Evolutionary conservation across 2,329 filamentous ascomycete species (phyloP).

Genomic region (Botryotinia calthae): DNA sequence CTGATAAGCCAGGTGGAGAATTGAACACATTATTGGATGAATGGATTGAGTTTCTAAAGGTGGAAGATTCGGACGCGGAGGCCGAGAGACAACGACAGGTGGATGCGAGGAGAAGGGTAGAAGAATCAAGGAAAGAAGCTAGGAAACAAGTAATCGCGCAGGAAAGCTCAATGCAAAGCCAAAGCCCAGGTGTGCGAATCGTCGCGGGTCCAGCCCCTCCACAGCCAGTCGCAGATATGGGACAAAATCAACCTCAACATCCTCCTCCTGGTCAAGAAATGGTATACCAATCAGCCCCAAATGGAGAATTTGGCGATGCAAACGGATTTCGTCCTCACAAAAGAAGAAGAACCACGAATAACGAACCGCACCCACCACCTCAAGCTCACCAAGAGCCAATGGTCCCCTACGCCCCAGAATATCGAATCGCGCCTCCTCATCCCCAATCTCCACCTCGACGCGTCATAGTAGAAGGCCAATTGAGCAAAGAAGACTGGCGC

Average conservation of each 20-base stretch:
- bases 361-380: constrained; percentile 31
- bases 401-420: constrained; percentile 17
- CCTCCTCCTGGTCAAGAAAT: constrained; percentile 24
- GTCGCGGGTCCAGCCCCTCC: constrained; percentile 24
- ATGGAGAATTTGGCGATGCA: constrained; percentile 23
- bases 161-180: constrained; percentile 28
- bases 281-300: constrained; percentile 26
- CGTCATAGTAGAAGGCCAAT: constrained; percentile 36
- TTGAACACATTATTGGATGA: constrained; percentile 36
- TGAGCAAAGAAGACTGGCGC: constrained; percentile 39
- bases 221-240: constrained; percentile 25
- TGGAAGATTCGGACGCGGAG: constrained; percentile 38
- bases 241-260: constrained; percentile 23
- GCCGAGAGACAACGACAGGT: constrained; percentile 39
- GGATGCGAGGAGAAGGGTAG: constrained; percentile 36
- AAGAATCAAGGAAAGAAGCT: constrained; percentile 37
- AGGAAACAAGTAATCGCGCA: constrained; percentile 36
- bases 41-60: constrained; percentile 39
- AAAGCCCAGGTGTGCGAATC: constrained; percentile 26
- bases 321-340: constrained; percentile 36
- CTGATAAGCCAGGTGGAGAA: constrained; percentile 36
- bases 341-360: constrained; percentile 33
- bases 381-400: constrained; percentile 34
- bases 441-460: constrained; percentile 34
- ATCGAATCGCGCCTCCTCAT: constrained; percentile 25